These are phyloP conservation scores for Baorangia bicolor DNA, from an alignment of 768 basidiomycete genomes.

Conservation along the genomic window DNA sequence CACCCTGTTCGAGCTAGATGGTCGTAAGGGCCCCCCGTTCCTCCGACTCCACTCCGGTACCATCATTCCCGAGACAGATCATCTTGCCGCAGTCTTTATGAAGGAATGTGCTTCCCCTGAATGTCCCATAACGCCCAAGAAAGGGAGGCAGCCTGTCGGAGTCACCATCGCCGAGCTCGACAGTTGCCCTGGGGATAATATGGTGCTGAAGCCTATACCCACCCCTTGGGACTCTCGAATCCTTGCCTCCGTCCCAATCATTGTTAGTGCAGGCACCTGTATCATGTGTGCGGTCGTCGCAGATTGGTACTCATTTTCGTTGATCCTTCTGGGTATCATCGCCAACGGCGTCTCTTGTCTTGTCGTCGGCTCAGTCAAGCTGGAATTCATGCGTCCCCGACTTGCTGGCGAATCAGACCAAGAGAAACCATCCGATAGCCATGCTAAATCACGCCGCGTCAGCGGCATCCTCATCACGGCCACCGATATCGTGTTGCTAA, in stretches of 20 bases:
- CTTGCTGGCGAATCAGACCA: neutral
- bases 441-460: neutral
- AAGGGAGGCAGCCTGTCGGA: constrained; percentile 3
- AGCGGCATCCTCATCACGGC: constrained; percentile 4
- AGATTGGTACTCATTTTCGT: constrained; percentile 31
- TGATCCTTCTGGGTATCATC: constrained; percentile 32
- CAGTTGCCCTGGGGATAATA: neutral
- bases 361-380: constrained; percentile 23
- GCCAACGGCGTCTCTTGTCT: constrained; percentile 29
- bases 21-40: constrained; percentile 7
- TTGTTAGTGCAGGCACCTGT: neutral
- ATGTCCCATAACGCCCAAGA: neutral
- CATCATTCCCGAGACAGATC: constrained; percentile 4
- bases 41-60: constrained; percentile 5
- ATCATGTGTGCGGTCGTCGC: constrained; percentile 3
- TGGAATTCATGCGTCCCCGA: constrained; percentile 5
- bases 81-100: constrained; percentile 8
- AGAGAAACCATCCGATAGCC: no score
- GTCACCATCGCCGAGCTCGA: constrained; percentile 3
- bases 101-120: neutral
- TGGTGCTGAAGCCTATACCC: neutral
- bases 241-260: constrained; percentile 3
- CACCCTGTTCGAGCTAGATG: constrained; percentile 7
- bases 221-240: neutral
- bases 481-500: constrained; percentile 7